phyloP scores from a whole-genome alignment of 2,329 filamentous ascomycete genomes.

The Magnaporthales sp. region DNA sequence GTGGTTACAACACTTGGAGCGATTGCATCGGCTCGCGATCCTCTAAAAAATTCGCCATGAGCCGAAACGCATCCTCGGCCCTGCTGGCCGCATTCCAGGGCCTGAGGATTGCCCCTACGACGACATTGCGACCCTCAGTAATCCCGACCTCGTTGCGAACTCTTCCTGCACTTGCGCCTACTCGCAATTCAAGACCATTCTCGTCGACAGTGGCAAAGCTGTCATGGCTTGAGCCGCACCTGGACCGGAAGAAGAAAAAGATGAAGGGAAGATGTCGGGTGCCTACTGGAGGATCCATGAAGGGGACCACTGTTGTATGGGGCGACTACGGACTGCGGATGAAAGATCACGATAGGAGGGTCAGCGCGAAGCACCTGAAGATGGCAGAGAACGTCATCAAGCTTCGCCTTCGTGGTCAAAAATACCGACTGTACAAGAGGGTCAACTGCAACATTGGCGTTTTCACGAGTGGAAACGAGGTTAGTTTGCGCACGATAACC shows the following conservation, averaged over 20 bases:
- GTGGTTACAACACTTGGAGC: not conserved
- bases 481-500: slow-evolving; percentile 25
- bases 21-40: not conserved
- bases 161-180: slow-evolving; percentile 3
- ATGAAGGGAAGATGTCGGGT: slow-evolving; percentile 86
- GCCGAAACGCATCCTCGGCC: slow-evolving; percentile 28
- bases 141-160: not conserved
- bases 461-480: slow-evolving; percentile 90
- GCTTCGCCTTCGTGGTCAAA: slow-evolving; percentile 76
- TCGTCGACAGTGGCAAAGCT: slow-evolving; percentile 56
- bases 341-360: slow-evolving; percentile 84
- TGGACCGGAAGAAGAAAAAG: slow-evolving; percentile 72
- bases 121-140: slow-evolving; percentile 26
- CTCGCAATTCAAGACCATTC: slow-evolving; percentile 51
- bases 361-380: slow-evolving; percentile 79
- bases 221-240: slow-evolving; percentile 76
- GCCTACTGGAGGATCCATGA: slow-evolving; percentile 79
- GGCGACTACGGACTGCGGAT: slow-evolving; percentile 93
- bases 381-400: slow-evolving; percentile 93
- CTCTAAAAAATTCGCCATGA: slow-evolving; percentile 28
- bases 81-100: slow-evolving; percentile 42
- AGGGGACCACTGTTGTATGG: slow-evolving; percentile 93
- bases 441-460: slow-evolving; percentile 91
- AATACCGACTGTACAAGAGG: slow-evolving; percentile 86
- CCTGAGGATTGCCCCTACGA: slow-evolving; percentile 34